Percentiles rank a stretch among this genome's conserved stretches.
Evolutionary conservation across 2,329 filamentous ascomycete species (phyloP).

Genomic region (Penicillium sp.): DNA sequence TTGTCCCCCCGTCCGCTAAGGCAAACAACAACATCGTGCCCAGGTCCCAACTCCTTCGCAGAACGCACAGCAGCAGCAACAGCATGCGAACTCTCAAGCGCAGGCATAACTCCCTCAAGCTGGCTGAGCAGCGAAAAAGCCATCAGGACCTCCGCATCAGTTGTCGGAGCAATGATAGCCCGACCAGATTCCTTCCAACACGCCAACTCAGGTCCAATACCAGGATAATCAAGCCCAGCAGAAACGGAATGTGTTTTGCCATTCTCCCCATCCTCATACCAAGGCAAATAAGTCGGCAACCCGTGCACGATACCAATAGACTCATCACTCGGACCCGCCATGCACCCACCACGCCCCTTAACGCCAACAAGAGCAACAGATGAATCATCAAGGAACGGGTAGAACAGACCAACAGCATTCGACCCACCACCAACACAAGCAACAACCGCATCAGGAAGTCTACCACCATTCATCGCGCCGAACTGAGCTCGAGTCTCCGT

Average conservation of each 20-base stretch:
- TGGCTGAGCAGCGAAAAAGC: slow-evolving; percentile 81
- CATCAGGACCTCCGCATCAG: slow-evolving; percentile 80
- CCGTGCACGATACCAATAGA: slow-evolving; percentile 92
- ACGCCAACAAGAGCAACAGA: slow-evolving; percentile 85
- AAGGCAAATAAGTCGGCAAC: slow-evolving; percentile 87
- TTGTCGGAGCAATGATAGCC: slow-evolving; percentile 82
- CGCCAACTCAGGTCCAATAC: slow-evolving; percentile 86
- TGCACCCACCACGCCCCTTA: slow-evolving; percentile 49
- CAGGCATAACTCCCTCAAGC: slow-evolving; percentile 93
- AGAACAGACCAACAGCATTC: slow-evolving; percentile 96
- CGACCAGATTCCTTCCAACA: slow-evolving; percentile 85
- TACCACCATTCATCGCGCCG: slow-evolving; percentile 63
- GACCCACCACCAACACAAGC: slow-evolving; percentile 92
- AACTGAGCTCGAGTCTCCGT: slow-evolving; percentile 89
- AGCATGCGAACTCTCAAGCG: slow-evolving; percentile 87
- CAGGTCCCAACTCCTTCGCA: slow-evolving; percentile 83
- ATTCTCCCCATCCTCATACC: slow-evolving; percentile 87
- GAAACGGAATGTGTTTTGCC: slow-evolving; percentile 89
- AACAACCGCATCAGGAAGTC: slow-evolving; percentile 90
- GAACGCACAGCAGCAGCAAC: slow-evolving; percentile 82
- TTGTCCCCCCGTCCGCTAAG: slow-evolving; percentile 90
- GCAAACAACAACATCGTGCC: slow-evolving; percentile 85
- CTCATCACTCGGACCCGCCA: slow-evolving; percentile 46
- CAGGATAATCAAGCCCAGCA: slow-evolving; percentile 91
- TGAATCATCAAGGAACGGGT: slow-evolving; percentile 79